phyloP scores from a whole-genome alignment of 2,329 filamentous ascomycete genomes.

The Dactylellina leptospora region DNA sequence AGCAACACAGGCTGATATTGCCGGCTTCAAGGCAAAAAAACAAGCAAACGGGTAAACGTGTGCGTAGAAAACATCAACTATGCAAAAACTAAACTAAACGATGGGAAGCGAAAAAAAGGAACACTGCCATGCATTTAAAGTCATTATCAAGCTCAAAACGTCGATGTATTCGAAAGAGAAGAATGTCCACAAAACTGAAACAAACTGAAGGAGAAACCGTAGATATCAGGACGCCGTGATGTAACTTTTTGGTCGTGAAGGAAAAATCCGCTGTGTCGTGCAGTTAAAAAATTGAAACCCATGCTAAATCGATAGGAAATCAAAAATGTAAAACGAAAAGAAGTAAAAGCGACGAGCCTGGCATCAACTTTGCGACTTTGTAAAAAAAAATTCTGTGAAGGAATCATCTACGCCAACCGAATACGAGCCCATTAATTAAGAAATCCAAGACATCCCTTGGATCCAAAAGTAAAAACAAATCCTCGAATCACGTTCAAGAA shows the following conservation, averaged over 20 bases:
- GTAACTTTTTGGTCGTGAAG: constrained; percentile 27
- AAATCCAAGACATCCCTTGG: constrained; percentile 13
- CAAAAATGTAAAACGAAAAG: constrained; percentile 29
- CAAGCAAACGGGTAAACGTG: neutral
- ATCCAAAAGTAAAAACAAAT: constrained; percentile 8
- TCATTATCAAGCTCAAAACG: constrained; percentile 22
- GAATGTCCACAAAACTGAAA: constrained; percentile 19
- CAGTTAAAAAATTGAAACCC: constrained; percentile 14
- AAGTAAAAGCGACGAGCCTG: constrained; percentile 31
- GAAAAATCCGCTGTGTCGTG: constrained; percentile 29
- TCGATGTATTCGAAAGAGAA: constrained; percentile 15
- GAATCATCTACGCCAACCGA: constrained; percentile 53
- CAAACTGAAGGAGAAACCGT: neutral
- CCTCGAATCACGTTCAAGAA: constrained; percentile 46
- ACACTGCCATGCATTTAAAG: constrained; percentile 21
- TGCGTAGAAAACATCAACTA: constrained; percentile 2
- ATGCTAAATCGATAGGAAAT: constrained; percentile 29
- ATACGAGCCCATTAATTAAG: constrained; percentile 19
- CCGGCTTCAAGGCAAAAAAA: too few species aligned
- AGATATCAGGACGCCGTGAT: constrained; percentile 30
- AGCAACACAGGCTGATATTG: too few species aligned
- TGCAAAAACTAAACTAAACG: constrained; percentile 7
- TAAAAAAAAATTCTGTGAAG: constrained; percentile 21
- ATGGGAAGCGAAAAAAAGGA: constrained; percentile 19
- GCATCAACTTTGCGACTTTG: constrained; percentile 47